Percentiles rank a stretch among this genome's conserved stretches.
phyloP scores from a whole-genome alignment of 148 eudicot species.

The Rhododendron simsii region DNA sequence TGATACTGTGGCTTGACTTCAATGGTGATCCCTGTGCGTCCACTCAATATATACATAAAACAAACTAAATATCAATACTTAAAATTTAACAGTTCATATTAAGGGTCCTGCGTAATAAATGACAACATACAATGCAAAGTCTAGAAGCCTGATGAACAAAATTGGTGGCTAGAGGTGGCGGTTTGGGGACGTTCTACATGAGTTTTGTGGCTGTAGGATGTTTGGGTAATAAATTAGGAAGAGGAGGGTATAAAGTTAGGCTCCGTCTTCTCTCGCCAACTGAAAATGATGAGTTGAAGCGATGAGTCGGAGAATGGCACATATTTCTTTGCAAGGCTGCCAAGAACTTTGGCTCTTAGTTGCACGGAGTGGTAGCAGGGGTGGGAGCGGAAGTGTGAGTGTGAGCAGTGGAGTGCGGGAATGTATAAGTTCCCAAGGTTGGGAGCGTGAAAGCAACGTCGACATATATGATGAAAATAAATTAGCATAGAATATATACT shows the following conservation, averaged over 20 bases:
- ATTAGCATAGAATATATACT: too few species aligned
- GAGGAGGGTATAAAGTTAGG: neutral
- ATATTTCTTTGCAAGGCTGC: neutral
- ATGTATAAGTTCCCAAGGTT: too few species aligned
- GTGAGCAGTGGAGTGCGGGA: too few species aligned
- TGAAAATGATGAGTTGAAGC: neutral
- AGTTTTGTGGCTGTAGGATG: neutral
- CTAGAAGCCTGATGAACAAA: neutral
- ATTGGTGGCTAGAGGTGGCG: neutral
- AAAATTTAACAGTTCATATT: neutral
- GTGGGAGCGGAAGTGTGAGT: too few species aligned
- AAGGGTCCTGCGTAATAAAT: neutral
- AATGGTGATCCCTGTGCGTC: neutral
- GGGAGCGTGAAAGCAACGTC: too few species aligned
- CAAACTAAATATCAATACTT: neutral
- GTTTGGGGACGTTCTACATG: neutral
- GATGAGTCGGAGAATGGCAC: neutral
- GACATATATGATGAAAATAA: too few species aligned
- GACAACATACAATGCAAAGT: neutral
- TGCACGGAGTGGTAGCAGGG: too few species aligned
- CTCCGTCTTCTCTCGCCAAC: neutral
- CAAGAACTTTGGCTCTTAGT: neutral
- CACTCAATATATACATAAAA: neutral
- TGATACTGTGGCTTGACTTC: neutral
- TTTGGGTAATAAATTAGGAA: neutral